Evolutionary conservation across 2,329 filamentous ascomycete genomes (phyloP), one percentile per base, ranked within the genome.

Genomic region (Trichoderma simmonsii): DNA sequence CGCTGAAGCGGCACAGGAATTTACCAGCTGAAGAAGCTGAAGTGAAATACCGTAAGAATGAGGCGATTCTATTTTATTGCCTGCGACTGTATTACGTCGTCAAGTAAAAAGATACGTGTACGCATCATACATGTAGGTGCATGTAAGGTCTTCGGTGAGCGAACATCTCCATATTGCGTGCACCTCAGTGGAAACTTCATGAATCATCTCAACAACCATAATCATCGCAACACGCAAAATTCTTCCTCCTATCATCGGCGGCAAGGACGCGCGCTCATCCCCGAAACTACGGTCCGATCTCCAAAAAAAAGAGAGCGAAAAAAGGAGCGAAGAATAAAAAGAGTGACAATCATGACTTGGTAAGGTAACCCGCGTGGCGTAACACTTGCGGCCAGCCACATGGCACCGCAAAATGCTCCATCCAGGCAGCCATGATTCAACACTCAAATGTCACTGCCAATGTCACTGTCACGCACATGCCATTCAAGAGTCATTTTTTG

Each of bases 11-110:
- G 15, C 24, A 48, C 14, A 34, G 62, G 39, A 54, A 64, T 32
- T 32, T 32, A 51, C 26, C 43, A 65, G 62, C 62, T 65, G 62
- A 64, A 65, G n/a, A 51, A 65, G 62, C 62, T 65, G 39, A 64
- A 65, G 12, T 57, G 9, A 26, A 26, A 26, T 4, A 11, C 21
- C 3, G 39, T 54, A 54, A 24, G 5, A 24, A 54, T 54, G 48
- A 14, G n/a, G 48, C 11, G 21, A 54, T 21, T 51, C 43, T 0
- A 21, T 21, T 51, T 48, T 21, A 12, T 21, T 6, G 43, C n/a
- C 18, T 18, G 18, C 34, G 12, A 36, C 14, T 34, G 14, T 15
- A 39, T 43, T 43, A 43, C 39, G 39, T 43, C 15, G 15, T 43
- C 39, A 43, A 43, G 39, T n/a, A n/a, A 43, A n/a, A 43, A n/a